These are phyloP conservation scores for Rhodosorus marinus DNA, from an alignment of 23 red algal species.

Conservation along the genomic window DNA sequence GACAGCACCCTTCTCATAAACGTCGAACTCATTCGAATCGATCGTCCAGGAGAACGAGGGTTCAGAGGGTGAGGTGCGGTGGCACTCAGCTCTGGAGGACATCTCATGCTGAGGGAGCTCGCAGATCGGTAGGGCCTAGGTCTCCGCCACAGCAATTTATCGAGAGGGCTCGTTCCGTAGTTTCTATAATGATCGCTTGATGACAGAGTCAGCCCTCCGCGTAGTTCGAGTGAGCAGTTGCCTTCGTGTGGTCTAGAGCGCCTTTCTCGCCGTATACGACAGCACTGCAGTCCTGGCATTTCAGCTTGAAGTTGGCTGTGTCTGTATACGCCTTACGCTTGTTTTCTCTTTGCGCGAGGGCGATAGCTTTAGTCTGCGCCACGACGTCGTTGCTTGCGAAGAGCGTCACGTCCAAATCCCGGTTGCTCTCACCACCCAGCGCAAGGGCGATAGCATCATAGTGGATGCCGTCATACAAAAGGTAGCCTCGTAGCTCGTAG, in stretches of 20 bases:
- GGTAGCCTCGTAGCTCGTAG: slow-evolving; percentile 31
- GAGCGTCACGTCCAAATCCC: slow-evolving; percentile 23
- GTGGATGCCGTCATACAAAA: slow-evolving; percentile 94
- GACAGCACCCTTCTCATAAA: slow-evolving; percentile 18
- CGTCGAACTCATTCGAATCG: slow-evolving; percentile 3
- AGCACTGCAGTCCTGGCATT: slow-evolving; percentile 42
- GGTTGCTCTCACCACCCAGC: neutral
- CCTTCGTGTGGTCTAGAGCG: slow-evolving; percentile 30
- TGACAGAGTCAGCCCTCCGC: slow-evolving; percentile 37
- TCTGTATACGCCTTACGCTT: slow-evolving; percentile 53
- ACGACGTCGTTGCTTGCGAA: slow-evolving; percentile 26
- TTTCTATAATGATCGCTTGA: too few species aligned
- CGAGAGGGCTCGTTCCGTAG: too few species aligned
- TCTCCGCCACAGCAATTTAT: too few species aligned
- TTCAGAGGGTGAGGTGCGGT: too few species aligned
- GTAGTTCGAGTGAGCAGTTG: slow-evolving; percentile 61
- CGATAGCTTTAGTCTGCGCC: slow-evolving; percentile 10
- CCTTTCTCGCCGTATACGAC: slow-evolving; percentile 40
- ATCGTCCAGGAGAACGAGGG: too few species aligned
- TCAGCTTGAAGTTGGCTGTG: slow-evolving; percentile 38
- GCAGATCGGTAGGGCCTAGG: too few species aligned
- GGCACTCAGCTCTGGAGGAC: too few species aligned
- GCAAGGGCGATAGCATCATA: slow-evolving; percentile 74
- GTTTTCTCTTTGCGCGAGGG: slow-evolving; percentile 19
- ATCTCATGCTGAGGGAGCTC: too few species aligned